A percentile compares a stretch with the other conserved stretches of the same genome.
Conservation (phyloP, 257 asterid species). For the Primulina eburnea region DNA sequence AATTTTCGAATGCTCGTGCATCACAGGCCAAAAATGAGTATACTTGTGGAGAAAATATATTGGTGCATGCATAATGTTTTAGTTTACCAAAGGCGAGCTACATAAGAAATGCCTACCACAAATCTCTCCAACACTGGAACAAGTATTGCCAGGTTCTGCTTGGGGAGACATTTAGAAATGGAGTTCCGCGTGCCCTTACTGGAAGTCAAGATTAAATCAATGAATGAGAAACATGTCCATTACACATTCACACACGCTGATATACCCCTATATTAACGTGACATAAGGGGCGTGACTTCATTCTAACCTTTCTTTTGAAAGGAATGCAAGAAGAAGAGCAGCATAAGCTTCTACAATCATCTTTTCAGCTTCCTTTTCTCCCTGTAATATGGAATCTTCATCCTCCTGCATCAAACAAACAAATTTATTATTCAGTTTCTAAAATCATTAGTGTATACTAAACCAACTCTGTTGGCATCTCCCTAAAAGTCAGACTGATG, state of each 20-base stretch:
- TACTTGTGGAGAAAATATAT: background rate
- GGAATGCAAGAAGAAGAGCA: conserved; percentile 96
- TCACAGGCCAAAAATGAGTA: background rate
- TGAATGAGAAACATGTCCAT: background rate
- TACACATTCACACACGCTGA: background rate
- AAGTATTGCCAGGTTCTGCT: conserved; percentile 53
- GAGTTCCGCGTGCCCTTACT: conserved; percentile 60
- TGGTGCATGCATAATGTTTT: background rate
- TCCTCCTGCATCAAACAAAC: conserved; percentile 59
- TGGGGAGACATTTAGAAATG: conserved; percentile 71
- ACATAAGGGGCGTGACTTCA: background rate
- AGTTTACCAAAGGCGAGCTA: background rate
- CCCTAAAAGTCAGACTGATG: background rate
- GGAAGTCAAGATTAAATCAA: conserved; percentile 26
- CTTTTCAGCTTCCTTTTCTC: conserved; percentile 95
- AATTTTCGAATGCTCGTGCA: too few species aligned
- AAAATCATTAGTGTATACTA: background rate
- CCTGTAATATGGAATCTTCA: conserved; percentile 74
- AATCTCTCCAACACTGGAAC: conserved; percentile 97
- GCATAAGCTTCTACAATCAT: conserved; percentile 96
- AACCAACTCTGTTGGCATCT: background rate
- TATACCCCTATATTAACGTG: background rate
- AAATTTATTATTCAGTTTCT: background rate
- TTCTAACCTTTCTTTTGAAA: conserved; percentile 84
- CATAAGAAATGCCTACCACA: conserved; percentile 59